Evolutionary conservation across 176 grass and related monocot species (phyloP), one percentile per base, ranked within the genome.

Genomic region (Oryza coarctata): DNA sequence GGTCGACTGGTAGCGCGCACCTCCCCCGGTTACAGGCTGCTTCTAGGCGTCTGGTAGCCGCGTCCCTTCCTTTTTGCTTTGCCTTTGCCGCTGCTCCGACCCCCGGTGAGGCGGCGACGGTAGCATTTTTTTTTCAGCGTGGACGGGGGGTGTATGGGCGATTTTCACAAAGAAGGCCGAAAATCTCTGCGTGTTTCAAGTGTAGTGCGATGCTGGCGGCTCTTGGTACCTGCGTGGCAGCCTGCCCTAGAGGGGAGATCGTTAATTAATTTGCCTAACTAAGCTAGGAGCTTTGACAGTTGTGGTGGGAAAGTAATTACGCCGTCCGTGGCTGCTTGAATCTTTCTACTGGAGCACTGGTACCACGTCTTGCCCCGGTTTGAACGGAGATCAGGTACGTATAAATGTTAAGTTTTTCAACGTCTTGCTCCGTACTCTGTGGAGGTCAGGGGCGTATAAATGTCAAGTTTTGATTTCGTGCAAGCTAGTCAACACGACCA

Each of bases 11-110:
- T 52, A 55, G 50, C 50, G 6, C 50, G 65, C 63, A n/a, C 81
- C 81, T 88, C 69, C 81, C 74, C 81, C 47, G 0, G 81, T 12
- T 57, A 20, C 8, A 22, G 31, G 15, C 38, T 13, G 15, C 65
- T 64, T 43, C 55, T 27, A 13, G 3, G 1, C 10, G 50, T 20
- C 78, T 25, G 23, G 79, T 64, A 71, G 79, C 85, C 74, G 80
- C 80, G 80, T 83, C 86, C 65, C 18, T 9, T 14, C 14, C 12
- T 20, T 47, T 50, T 50, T 49, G 3, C 17, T 7, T 52, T 4
- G 28, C 25, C 66, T 18, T 45, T 14, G 41, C 22, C 18, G 1
- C 50, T 55, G 50, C 18, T 22, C 11, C 14, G 72, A 82, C 79
- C n/a, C 14, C 38, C 3, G 73, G 43, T 30, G 38, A 44, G 28